Evolutionary conservation across 768 basidiomycete genomes (phyloP).

Genomic region (Termitomyces sp.): DNA sequence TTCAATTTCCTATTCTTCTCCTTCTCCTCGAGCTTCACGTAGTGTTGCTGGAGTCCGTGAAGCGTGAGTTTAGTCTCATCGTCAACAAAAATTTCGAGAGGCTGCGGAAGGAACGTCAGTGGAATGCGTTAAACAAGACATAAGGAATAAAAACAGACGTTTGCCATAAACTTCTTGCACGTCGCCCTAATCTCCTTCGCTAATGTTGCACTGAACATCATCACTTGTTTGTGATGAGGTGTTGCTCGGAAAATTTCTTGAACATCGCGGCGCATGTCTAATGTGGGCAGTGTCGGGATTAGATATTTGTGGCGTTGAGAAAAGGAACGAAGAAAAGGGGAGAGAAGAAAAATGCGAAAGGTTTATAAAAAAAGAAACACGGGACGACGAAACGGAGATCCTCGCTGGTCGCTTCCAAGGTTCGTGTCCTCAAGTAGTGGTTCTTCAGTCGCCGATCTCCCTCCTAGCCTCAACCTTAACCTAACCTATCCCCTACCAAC

Average conservation of each 20-base stretch:
- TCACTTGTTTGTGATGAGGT: constrained; percentile 99
- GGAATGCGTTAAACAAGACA: background rate
- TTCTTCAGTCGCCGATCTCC: constrained; percentile 23
- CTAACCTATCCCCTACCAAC: constrained; percentile 34
- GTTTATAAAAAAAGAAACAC: constrained; percentile 18
- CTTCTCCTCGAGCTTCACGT: constrained; percentile 92
- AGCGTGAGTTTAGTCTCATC: constrained; percentile 98
- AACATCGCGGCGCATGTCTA: constrained; percentile 99
- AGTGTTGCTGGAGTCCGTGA: constrained; percentile 98
- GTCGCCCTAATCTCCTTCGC: constrained; percentile 95
- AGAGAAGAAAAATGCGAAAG: constrained; percentile 31
- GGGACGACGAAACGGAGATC: constrained; percentile 20
- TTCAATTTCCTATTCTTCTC: constrained; percentile 97
- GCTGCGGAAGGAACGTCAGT: constrained; percentile 40
- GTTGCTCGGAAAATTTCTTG: constrained; percentile 99
- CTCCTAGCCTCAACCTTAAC: constrained; percentile 28
- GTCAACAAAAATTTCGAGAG: constrained; percentile 98
- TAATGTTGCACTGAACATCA: constrained; percentile 99
- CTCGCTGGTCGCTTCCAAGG: constrained; percentile 30
- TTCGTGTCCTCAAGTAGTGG: constrained; percentile 26
- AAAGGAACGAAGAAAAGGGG: constrained; percentile 47
- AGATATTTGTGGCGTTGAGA: constrained; percentile 48
- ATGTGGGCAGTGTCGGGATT: constrained; percentile 60
- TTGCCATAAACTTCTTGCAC: constrained; percentile 99
- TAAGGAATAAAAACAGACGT: constrained; percentile 51